phyloP scores from a whole-genome alignment of 768 basidiomycete species.

The Agaricus sinodeliciosus region DNA sequence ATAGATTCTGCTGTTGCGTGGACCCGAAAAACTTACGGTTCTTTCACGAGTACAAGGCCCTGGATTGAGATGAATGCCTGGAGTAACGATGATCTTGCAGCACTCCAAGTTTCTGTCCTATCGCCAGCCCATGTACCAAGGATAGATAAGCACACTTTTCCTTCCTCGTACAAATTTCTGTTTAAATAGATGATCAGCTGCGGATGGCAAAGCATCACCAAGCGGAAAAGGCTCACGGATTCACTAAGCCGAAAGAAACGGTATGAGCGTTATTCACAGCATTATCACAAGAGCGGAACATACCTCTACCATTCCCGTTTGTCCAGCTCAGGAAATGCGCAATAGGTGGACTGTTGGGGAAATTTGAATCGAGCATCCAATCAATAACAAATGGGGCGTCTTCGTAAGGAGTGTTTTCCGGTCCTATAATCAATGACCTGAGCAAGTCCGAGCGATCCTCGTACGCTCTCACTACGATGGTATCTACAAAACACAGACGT shows the following conservation, averaged over 20 bases:
- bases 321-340: slow-evolving; percentile 95
- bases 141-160: slow-evolving; percentile 90
- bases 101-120: slow-evolving; percentile 80
- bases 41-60: slow-evolving; percentile 86
- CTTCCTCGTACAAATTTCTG: slow-evolving; percentile 91
- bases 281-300: slow-evolving; percentile 15
- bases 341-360: slow-evolving; percentile 73
- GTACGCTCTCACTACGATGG: slow-evolving; percentile 84
- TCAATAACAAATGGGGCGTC: slow-evolving; percentile 95
- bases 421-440: slow-evolving; percentile 85
- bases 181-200: slow-evolving; percentile 1
- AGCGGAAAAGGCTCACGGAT: slow-evolving; percentile 51
- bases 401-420: slow-evolving; percentile 91
- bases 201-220: background rate
- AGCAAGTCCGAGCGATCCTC: slow-evolving; percentile 87
- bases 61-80: slow-evolving; percentile 94
- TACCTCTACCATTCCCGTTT: slow-evolving; percentile 86
- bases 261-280: slow-evolving; percentile 5
- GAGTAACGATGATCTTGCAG: slow-evolving; percentile 76
- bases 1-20: background rate
- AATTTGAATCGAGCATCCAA: slow-evolving; percentile 83
- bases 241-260: slow-evolving; percentile 36
- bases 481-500: slow-evolving; percentile 38
- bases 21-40: slow-evolving; percentile 56
- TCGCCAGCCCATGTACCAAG: slow-evolving; percentile 92